Evolutionary conservation across 345 rosid genomes (phyloP).

Genomic region (Eucalyptus paniculata): DNA sequence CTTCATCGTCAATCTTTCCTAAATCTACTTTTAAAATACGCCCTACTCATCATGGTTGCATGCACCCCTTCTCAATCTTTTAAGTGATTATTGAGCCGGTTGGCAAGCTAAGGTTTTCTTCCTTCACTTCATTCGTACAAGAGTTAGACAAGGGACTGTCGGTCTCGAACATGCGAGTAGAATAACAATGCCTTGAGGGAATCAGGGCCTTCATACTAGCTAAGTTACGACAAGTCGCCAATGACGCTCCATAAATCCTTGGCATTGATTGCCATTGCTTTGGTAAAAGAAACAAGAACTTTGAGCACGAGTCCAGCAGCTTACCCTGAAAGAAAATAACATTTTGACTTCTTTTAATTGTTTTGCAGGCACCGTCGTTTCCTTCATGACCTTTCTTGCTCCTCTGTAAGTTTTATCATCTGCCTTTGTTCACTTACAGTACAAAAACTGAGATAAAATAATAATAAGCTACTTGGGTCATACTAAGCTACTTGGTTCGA

Average conservation of each 20-base stretch:
- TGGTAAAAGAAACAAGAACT: background rate
- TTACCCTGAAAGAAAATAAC: background rate
- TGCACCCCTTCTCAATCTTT: background rate
- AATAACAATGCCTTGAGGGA: background rate
- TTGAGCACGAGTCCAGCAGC: background rate
- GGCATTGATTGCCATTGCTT: background rate
- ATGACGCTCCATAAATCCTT: background rate
- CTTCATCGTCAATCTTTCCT: background rate
- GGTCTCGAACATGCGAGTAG: background rate
- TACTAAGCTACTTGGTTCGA: background rate
- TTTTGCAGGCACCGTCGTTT: slow-evolving; percentile 46
- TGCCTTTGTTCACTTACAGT: background rate
- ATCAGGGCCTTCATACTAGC: background rate
- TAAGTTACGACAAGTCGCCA: background rate
- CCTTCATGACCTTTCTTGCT: slow-evolving; percentile 51
- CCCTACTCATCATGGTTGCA: background rate
- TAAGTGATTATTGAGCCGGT: background rate
- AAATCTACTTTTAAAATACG: background rate
- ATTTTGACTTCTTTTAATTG: background rate
- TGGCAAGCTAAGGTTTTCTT: background rate
- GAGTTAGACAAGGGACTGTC: background rate
- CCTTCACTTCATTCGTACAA: background rate
- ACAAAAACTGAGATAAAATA: background rate
- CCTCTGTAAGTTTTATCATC: slow-evolving; percentile 37
- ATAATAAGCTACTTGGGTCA: background rate